These are phyloP conservation scores for Kodamaea laetipori DNA, from an alignment of 805 yeast species.

Conservation along the genomic window DNA sequence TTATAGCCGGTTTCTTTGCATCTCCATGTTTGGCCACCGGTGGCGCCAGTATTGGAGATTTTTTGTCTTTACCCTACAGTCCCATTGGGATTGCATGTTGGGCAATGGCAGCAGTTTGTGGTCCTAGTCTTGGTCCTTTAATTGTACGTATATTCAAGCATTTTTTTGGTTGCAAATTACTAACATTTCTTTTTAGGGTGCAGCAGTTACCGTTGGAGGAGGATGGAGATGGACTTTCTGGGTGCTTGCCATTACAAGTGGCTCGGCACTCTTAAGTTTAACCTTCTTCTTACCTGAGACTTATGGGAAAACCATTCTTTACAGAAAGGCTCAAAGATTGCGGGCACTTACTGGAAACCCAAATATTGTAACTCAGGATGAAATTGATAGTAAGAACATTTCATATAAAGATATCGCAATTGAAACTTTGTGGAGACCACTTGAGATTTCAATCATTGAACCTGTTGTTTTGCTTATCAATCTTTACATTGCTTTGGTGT, in stretches of 20 bases:
- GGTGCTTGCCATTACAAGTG: conserved; percentile 47
- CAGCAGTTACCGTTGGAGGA: conserved; percentile 44
- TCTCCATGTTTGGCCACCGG: conserved; percentile 51
- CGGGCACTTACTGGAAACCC: conserved; percentile 50
- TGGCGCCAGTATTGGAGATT: conserved; percentile 58
- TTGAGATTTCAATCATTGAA: conserved; percentile 50
- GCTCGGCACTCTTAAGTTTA: conserved; percentile 37
- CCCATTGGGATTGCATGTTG: conserved; percentile 53
- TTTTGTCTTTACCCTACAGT: conserved; percentile 41
- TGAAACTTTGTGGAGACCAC: conserved; percentile 51
- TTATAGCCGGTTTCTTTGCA: conserved; percentile 56
- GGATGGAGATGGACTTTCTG: conserved; percentile 59
- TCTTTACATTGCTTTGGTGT: conserved; percentile 52
- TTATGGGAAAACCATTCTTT: conserved; percentile 44
- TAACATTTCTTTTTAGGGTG: conserved; percentile 58
- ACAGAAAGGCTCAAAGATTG: conserved; percentile 50
- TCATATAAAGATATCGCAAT: conserved; percentile 18
- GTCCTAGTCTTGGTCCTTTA: conserved; percentile 59
- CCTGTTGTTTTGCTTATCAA: conserved; percentile 60
- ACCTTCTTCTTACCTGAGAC: conserved; percentile 50
- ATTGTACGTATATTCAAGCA: too few species aligned
- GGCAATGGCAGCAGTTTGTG: conserved; percentile 56
- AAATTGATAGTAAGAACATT: conserved; percentile 29
- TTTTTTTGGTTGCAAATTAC: conserved; percentile 49
- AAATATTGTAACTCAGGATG: conserved; percentile 45